These are phyloP conservation scores for Lathyrus tuberosus DNA, from an alignment of 306 rosid species.

Conservation along the genomic window DNA sequence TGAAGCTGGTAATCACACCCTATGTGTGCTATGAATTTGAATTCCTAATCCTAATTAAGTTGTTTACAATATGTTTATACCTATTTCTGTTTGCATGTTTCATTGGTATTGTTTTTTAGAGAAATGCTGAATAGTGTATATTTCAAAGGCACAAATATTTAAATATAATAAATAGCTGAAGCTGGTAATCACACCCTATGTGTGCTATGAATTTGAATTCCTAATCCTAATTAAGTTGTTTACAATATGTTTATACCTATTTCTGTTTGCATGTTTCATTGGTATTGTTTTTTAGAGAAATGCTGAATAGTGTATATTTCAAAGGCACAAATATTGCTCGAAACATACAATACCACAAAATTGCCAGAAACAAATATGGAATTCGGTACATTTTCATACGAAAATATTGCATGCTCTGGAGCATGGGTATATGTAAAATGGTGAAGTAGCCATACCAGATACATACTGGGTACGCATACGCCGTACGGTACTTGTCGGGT, in stretches of 20 bases:
- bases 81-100: neutral
- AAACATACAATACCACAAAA: neutral
- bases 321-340: neutral
- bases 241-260: neutral
- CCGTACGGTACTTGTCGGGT: no score
- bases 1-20: neutral
- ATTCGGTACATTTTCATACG: neutral
- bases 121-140: neutral
- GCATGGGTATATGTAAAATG: no score
- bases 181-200: neutral
- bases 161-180: neutral
- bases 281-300: neutral
- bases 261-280: neutral
- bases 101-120: neutral
- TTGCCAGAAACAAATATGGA: neutral
- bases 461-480: no score
- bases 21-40: neutral
- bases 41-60: neutral
- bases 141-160: no score
- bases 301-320: neutral
- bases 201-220: neutral
- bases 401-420: no score
- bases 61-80: neutral
- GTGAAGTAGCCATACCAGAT: no score
- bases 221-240: slow-evolving; percentile 1